Evolutionary conservation across 108 stramenopile species (phyloP), one percentile per base, ranked within the genome.

Genomic region (Cyclostephanos invisitatus): DNA sequence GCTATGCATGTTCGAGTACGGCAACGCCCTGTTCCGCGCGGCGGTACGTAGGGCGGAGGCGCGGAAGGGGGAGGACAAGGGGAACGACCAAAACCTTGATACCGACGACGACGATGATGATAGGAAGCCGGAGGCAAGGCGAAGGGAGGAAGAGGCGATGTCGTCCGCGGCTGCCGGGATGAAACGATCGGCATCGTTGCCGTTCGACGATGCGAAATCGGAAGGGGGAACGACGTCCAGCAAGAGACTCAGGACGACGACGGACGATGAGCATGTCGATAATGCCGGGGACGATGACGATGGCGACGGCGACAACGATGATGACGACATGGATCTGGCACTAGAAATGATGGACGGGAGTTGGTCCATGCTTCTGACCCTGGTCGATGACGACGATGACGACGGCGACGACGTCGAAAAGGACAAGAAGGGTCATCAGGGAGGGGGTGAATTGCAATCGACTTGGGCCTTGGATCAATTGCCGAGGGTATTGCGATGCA

Each of bases 341-440:
- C 60, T 91, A 50, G 89, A 90, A 77, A 87, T 90, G 85, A 90
- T 94, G 88, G 90, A 88, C 66, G 86, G 82, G 36, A 80, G 87
- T 14, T 90, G 68, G 53, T 67, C 77, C 37, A 90, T 91, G 50
- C 54, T 87, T 3, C 83, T 90, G 17, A 65, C 77, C 10, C 81
- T 85, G 59, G 49, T 48, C 7, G 17, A 61, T 18, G 22, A 24
- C n/a, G 56, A 44, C 22, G 27, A 69, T n/a, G 44, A 15, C 14
- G 44, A 46, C 14, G 44, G 3, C 44, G 44, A 46, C 44, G 56
- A 65, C 35, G 27, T 10, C 55, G 24, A 48, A 50, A 25, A 48
- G 42, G 36, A 69, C 28, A 25, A 17, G n/a, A 11, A 38, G 44
- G 21, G 32, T 11, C 36, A 20, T 1, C 46, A 61, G 50, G 27